Conservation (phyloP, 2,329 filamentous ascomycete genomes). For the Phyllosticta ampelicida region DNA sequence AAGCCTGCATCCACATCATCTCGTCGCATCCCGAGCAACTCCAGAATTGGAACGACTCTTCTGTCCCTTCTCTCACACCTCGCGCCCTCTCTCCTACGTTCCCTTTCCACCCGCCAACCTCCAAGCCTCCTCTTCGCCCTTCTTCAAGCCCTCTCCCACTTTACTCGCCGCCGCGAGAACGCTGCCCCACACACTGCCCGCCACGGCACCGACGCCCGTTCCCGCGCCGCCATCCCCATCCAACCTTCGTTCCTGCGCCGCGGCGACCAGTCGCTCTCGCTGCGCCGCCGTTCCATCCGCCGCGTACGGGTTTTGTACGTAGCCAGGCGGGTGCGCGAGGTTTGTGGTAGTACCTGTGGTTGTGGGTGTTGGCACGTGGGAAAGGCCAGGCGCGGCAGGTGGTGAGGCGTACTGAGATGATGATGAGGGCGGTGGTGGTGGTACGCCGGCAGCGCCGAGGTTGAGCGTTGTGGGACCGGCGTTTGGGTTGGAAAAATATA, state of each 20-base stretch:
- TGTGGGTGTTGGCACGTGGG: constrained; percentile 15
- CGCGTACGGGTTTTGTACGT: constrained; percentile 35
- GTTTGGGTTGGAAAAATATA: constrained; percentile 12
- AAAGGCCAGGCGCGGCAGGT: neutral
- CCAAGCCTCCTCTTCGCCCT: constrained; percentile 10
- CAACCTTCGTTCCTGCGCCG: constrained; percentile 9
- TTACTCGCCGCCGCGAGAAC: constrained; percentile 27
- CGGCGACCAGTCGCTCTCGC: constrained; percentile 20
- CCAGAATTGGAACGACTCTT: too few species aligned
- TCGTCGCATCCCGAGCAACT: too few species aligned
- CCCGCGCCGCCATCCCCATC: constrained; percentile 11
- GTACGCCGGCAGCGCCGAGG: constrained; percentile 25
- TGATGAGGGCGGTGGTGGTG: neutral
- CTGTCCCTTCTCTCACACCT: too few species aligned
- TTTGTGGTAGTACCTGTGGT: constrained; percentile 11
- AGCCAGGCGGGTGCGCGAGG: constrained; percentile 37
- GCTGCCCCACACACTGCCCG: constrained; percentile 20
- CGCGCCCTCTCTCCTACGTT: neutral
- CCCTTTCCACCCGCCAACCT: constrained; percentile 1
- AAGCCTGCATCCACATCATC: too few species aligned
- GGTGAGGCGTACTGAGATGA: neutral
- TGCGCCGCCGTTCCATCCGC: constrained; percentile 24
- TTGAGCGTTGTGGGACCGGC: constrained; percentile 29
- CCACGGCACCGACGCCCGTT: neutral
- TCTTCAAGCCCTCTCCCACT: constrained; percentile 14